Evolutionary conservation across 2,329 filamentous ascomycete genomes (phyloP).

Genomic region (Scytalidium sp.): DNA sequence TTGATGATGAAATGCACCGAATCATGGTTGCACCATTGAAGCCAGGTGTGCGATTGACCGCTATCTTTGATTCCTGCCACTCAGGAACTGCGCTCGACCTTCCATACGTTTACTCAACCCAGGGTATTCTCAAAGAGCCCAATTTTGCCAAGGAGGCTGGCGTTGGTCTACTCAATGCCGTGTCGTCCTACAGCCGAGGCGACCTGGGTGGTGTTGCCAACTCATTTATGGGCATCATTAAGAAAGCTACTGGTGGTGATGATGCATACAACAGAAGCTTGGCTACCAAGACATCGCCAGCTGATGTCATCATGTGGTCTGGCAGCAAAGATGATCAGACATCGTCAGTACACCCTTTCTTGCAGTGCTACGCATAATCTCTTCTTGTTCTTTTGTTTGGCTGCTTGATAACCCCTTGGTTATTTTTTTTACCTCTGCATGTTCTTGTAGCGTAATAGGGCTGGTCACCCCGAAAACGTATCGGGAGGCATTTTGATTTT

Average conservation of each 20-base stretch:
- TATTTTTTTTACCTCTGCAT: conserved; percentile 46
- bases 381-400: conserved; percentile 50
- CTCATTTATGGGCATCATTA: conserved; percentile 79
- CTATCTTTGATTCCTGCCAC: conserved; percentile 69
- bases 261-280: conserved; percentile 76
- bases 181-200: conserved; percentile 68
- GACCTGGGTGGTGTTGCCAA: conserved; percentile 80
- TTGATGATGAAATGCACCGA: conserved; percentile 79
- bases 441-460: conserved; percentile 61
- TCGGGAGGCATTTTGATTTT: conserved; percentile 55
- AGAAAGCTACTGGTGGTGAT: conserved; percentile 79
- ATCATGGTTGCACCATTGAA: conserved; percentile 74
- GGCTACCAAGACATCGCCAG: conserved; percentile 87
- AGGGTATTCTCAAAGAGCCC: conserved; percentile 66
- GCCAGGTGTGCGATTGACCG: conserved; percentile 76
- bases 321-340: conserved; percentile 96
- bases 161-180: conserved; percentile 57
- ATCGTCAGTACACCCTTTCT: conserved; percentile 58
- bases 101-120: conserved; percentile 67
- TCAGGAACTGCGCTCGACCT: conserved; percentile 65
- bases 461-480: conserved; percentile 50
- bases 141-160: conserved; percentile 67
- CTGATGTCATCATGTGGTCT: conserved; percentile 97
- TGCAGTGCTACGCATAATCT: conserved; percentile 50
- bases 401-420: conserved; percentile 56